Percentiles rank a stretch among this genome's conserved stretches.
Evolutionary conservation across 2,329 filamentous ascomycete genomes (phyloP).

Genomic region (Cordyceps tenuipes): DNA sequence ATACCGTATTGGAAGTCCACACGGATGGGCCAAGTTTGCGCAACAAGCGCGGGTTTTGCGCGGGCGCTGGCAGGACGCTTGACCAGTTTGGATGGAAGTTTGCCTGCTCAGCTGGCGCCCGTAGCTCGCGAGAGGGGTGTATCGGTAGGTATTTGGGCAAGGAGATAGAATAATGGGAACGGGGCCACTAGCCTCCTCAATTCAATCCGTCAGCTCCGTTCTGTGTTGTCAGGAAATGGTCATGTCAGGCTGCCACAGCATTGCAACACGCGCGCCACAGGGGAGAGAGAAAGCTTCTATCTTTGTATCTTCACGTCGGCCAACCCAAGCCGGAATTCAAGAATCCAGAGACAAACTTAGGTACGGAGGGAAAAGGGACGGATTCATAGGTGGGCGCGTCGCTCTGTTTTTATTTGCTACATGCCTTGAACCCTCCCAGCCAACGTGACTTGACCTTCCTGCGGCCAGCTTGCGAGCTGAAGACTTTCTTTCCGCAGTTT

Average conservation of each 20-base stretch:
- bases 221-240: not conserved
- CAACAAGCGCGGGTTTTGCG: slow-evolving; percentile 5
- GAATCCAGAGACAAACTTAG: too few relatives aligned
- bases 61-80: not conserved
- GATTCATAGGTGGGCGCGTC: not conserved
- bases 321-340: not conserved
- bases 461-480: slow-evolving; percentile 5
- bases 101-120: not conserved
- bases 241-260: not conserved
- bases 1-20: too few relatives aligned
- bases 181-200: not conserved
- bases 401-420: not conserved
- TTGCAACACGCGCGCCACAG: not conserved
- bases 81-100: not conserved
- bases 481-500: not conserved
- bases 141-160: not conserved
- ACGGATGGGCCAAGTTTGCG: slow-evolving; percentile 6
- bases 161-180: too few relatives aligned
- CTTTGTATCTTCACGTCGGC: not conserved
- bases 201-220: not conserved
- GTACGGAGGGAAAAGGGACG: too few relatives aligned
- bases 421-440: not conserved
- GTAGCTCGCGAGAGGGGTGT: not conserved
- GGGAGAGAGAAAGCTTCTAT: not conserved
- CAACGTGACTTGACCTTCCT: slow-evolving; percentile 4